Evolutionary conservation across 164 flowering plant genomes (phyloP).

Genomic region (Vitis amurensis): DNA sequence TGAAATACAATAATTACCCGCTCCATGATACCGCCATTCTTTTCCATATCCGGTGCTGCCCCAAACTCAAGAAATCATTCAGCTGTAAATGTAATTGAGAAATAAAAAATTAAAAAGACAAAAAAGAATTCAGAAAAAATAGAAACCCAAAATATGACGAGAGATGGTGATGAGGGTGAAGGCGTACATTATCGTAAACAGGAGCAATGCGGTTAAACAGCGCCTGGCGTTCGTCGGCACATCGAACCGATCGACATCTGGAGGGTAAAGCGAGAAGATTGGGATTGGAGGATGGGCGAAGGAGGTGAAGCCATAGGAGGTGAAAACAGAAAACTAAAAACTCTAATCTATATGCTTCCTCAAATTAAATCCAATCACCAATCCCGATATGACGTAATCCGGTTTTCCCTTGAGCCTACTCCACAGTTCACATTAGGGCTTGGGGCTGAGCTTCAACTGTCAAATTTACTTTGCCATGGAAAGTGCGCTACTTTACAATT

Average conservation of each 20-base stretch:
- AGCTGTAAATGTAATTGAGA: slow-evolving; percentile 37
- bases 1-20: too few species aligned
- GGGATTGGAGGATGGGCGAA: slow-evolving; percentile 2
- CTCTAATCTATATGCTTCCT: too few species aligned
- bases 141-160: neutral
- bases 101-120: neutral
- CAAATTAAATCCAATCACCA: too few species aligned
- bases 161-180: neutral
- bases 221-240: slow-evolving; percentile 64
- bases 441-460: too few species aligned
- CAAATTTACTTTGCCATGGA: too few species aligned
- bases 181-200: slow-evolving; percentile 72
- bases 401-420: too few species aligned
- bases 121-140: neutral
- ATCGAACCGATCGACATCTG: slow-evolving; percentile 20
- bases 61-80: slow-evolving; percentile 54
- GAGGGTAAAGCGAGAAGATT: neutral
- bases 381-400: too few species aligned
- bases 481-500: too few species aligned
- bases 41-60: too few species aligned
- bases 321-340: too few species aligned
- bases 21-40: too few species aligned
- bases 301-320: slow-evolving; percentile 21
- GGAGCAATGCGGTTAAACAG: slow-evolving; percentile 91
- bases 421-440: too few species aligned